These are phyloP conservation scores for Debaryomyces sp. DNA, from an alignment of 1,139 yeast genomes.

Conservation along the genomic window DNA sequence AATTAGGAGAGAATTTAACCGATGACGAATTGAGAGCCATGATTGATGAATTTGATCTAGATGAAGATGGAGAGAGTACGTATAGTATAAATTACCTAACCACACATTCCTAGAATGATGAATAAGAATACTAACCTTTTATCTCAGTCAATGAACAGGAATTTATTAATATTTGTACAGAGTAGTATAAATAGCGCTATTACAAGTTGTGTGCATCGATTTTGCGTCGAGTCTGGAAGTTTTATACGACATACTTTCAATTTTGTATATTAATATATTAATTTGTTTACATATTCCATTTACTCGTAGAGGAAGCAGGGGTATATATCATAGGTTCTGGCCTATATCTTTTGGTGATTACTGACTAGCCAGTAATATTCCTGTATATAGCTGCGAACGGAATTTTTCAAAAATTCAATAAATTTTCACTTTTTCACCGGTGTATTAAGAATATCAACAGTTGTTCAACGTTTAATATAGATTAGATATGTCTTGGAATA, in stretches of 20 bases:
- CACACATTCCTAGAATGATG: background rate
- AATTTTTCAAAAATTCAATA: slow-evolving; percentile 1
- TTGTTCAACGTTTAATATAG: slow-evolving; percentile 2
- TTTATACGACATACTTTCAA: no score
- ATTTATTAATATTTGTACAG: slow-evolving; percentile 87
- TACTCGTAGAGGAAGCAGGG: background rate
- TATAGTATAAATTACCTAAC: slow-evolving; percentile 16
- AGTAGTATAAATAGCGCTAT: slow-evolving; percentile 29
- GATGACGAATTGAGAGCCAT: slow-evolving; percentile 94
- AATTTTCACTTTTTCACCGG: slow-evolving; percentile 10
- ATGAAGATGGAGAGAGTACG: slow-evolving; percentile 89
- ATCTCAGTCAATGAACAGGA: slow-evolving; percentile 79
- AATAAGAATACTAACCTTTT: slow-evolving; percentile 24
- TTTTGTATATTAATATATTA: slow-evolving; percentile 6
- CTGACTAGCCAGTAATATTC: background rate
- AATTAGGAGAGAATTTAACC: slow-evolving; percentile 86
- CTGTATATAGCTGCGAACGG: slow-evolving; percentile 2
- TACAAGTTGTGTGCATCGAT: no score
- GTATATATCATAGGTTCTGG: background rate
- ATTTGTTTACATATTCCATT: background rate
- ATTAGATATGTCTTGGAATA: slow-evolving; percentile 40
- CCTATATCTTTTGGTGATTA: no score
- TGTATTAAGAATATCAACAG: background rate
- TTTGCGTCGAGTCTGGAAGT: background rate
- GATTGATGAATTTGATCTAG: slow-evolving; percentile 97